Conservation (phyloP, 176 grass and related monocot genomes). For the Avena sativa region DNA sequence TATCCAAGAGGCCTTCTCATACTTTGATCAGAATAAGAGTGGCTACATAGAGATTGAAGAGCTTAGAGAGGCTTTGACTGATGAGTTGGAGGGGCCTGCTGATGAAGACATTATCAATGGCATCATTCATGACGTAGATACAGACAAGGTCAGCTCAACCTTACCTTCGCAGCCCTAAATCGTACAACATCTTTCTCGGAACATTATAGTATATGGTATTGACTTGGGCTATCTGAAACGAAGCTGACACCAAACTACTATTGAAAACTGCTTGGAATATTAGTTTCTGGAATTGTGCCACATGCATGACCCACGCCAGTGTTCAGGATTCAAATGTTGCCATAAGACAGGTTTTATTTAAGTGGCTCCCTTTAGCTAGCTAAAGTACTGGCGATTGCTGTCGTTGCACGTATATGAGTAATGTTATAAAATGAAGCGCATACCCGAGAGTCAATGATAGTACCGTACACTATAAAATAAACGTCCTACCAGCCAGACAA, state of each 20-base stretch:
- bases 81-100: conserved; percentile 67
- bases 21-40: conserved; percentile 76
- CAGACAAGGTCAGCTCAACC: conserved; percentile 71
- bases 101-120: conserved; percentile 75
- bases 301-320: not conserved
- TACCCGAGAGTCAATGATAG: not conserved
- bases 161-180: not conserved
- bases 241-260: not conserved
- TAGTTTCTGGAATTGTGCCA: conserved; percentile 17
- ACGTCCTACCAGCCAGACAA: not conserved
- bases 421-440: conserved; percentile 14
- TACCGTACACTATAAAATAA: conserved; percentile 6
- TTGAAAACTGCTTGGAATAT: conserved; percentile 19
- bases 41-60: conserved; percentile 96
- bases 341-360: conserved; percentile 19
- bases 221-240: not conserved
- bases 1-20: conserved; percentile 80
- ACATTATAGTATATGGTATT: conserved; percentile 11
- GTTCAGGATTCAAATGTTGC: conserved; percentile 33
- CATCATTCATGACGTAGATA: conserved; percentile 84
- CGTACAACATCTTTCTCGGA: not conserved
- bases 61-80: conserved; percentile 65
- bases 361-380: not conserved
- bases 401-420: not conserved
- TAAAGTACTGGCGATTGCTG: not conserved